Conservation (phyloP, 2,329 filamentous ascomycete genomes). For the Diplodia seriata region DNA sequence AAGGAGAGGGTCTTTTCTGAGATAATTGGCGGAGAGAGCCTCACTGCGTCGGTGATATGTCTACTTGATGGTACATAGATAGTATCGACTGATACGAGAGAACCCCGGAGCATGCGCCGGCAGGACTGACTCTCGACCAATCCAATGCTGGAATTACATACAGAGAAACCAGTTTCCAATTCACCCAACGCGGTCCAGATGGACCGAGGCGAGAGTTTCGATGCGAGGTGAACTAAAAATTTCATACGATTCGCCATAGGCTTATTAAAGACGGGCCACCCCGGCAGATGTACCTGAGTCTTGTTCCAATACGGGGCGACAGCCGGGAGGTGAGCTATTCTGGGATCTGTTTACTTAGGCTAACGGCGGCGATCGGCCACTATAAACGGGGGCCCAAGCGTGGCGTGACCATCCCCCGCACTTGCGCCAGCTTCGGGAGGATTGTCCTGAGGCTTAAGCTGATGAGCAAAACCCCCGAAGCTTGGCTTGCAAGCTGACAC, state of each 20-base stretch:
- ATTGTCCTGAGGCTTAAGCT: not conserved
- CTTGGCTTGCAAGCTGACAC: not conserved
- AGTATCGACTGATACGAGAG: not conserved
- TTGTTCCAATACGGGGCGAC: not conserved
- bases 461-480: not conserved
- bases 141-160: not conserved
- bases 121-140: not conserved
- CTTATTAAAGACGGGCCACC: not conserved
- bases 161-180: too few species aligned
- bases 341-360: not conserved
- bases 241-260: not conserved
- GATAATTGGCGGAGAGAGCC: too few species aligned
- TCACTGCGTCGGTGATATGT: not conserved
- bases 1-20: not conserved
- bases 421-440: not conserved
- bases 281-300: not conserved
- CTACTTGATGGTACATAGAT: not conserved
- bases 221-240: not conserved
- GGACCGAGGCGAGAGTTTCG: not conserved
- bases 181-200: not conserved
- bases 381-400: not conserved
- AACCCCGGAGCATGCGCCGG: not conserved
- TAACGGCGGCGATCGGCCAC: not conserved
- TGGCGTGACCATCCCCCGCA: constrained; percentile 14
- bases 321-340: not conserved